Evolutionary conservation across 441 rosid genomes (phyloP).

Genomic region (Isatis lusitanica): DNA sequence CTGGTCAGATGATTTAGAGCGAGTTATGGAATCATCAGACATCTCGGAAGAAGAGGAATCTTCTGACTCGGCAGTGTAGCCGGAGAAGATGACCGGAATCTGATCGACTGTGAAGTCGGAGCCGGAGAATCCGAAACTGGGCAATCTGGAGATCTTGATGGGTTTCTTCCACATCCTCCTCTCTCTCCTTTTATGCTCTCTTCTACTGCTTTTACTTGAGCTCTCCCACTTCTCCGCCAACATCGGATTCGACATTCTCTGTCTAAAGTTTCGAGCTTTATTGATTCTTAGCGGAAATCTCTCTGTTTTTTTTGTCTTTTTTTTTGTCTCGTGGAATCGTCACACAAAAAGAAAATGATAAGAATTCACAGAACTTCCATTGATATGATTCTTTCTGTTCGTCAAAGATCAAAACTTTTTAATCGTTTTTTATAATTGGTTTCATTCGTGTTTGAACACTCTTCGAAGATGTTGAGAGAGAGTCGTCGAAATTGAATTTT

Average conservation of each 20-base stretch:
- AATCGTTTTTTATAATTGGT: neutral
- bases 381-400: neutral
- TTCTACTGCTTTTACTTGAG: slow-evolving; percentile 34
- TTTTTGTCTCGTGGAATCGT: neutral
- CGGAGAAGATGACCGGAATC: slow-evolving; percentile 38
- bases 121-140: slow-evolving; percentile 43
- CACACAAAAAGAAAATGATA: neutral
- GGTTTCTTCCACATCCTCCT: slow-evolving; percentile 54
- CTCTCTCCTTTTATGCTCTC: slow-evolving; percentile 36
- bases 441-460: slow-evolving; percentile 34
- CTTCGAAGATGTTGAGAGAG: slow-evolving; percentile 23
- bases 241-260: slow-evolving; percentile 36
- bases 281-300: slow-evolving; percentile 31
- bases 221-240: slow-evolving; percentile 36
- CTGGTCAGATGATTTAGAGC: slow-evolving; percentile 33
- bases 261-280: slow-evolving; percentile 32
- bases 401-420: slow-evolving; percentile 16
- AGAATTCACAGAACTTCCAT: slow-evolving; percentile 13
- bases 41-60: slow-evolving; percentile 42
- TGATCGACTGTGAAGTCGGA: slow-evolving; percentile 23
- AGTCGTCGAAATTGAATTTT: slow-evolving; percentile 26
- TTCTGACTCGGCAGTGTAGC: slow-evolving; percentile 44
- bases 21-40: slow-evolving; percentile 47
- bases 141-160: slow-evolving; percentile 46
- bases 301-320: slow-evolving; percentile 12